A percentile compares a stretch with the other conserved stretches of the same genome.
Evolutionary conservation across 2,329 filamentous ascomycete genomes (phyloP).

Genomic region (Neopestalotiopsis clavispora): DNA sequence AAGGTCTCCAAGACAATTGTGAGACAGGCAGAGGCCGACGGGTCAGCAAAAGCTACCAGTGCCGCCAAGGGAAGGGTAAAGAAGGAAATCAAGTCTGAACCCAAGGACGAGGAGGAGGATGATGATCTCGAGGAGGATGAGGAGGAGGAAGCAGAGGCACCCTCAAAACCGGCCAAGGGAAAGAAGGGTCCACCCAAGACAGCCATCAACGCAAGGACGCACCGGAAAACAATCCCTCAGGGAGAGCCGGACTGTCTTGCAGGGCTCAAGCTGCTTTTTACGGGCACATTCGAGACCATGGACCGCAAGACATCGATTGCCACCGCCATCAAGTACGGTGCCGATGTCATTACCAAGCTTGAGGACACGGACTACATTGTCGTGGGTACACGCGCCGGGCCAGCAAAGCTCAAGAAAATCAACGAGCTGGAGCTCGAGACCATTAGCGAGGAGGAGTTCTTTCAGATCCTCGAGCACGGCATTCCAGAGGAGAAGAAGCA

Average conservation of each 20-base stretch:
- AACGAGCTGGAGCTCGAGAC: slow-evolving; percentile 22
- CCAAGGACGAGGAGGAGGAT: background rate
- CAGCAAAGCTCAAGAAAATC: slow-evolving; percentile 21
- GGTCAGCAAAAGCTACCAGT: background rate
- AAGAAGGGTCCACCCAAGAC: slow-evolving; percentile 17
- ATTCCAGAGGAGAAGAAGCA: slow-evolving; percentile 20
- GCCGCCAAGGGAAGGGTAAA: background rate
- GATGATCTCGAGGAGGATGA: slow-evolving; percentile 17
- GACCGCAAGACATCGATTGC: slow-evolving; percentile 23
- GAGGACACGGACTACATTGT: slow-evolving; percentile 25
- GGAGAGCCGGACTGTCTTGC: slow-evolving; percentile 20
- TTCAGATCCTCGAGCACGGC: slow-evolving; percentile 23
- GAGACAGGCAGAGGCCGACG: background rate
- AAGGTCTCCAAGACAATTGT: background rate
- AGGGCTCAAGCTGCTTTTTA: slow-evolving; percentile 22
- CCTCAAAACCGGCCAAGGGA: background rate
- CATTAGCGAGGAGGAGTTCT: slow-evolving; percentile 24
- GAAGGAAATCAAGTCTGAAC: slow-evolving; percentile 6
- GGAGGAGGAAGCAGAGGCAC: slow-evolving; percentile 16
- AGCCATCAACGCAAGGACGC: slow-evolving; percentile 19
- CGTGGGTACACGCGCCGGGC: slow-evolving; percentile 21
- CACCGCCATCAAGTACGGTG: slow-evolving; percentile 34
- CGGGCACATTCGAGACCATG: slow-evolving; percentile 24
- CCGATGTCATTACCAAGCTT: slow-evolving; percentile 21
- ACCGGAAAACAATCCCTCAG: slow-evolving; percentile 22